Evolutionary conservation across 495 filamentous ascomycete species (phyloP).

Genomic region (Xylaria grammica): DNA sequence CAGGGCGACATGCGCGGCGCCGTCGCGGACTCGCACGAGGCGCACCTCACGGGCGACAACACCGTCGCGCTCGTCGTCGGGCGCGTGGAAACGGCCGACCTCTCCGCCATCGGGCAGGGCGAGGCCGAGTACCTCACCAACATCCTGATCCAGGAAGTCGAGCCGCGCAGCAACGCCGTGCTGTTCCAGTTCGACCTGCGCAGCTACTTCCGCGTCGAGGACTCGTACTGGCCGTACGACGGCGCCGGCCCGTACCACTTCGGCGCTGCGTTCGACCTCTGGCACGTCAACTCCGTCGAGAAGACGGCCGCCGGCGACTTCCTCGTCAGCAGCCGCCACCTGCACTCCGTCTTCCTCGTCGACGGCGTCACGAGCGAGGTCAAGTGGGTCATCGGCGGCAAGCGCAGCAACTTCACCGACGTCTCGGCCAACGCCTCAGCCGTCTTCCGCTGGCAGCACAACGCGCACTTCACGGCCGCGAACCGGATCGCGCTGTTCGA

Average conservation of each 20-base stretch:
- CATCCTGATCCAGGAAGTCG: constrained; percentile 26
- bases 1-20: neutral
- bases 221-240: constrained; percentile 24
- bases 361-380: constrained; percentile 42
- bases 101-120: constrained; percentile 17
- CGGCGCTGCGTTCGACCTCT: constrained; percentile 39
- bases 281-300: constrained; percentile 48
- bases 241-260: constrained; percentile 5
- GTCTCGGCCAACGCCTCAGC: constrained; percentile 47
- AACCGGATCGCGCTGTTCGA: constrained; percentile 40
- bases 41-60: constrained; percentile 17
- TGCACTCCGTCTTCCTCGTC: constrained; percentile 44
- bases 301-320: constrained; percentile 42
- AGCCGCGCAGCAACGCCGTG: constrained; percentile 18
- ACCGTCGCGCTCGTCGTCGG: constrained; percentile 17
- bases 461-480: constrained; percentile 46
- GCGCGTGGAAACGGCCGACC: constrained; percentile 10
- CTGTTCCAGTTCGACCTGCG: constrained; percentile 48
- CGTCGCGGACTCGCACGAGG: constrained; percentile 23
- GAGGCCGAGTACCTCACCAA: constrained; percentile 21
- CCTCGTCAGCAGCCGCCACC: constrained; percentile 50
- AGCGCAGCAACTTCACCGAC: constrained; percentile 51
- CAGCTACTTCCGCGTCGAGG: constrained; percentile 35
- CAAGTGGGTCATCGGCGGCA: constrained; percentile 51
- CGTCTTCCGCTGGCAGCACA: constrained; percentile 59